Percentiles rank a stretch among this genome's conserved stretches.
phyloP scores from a whole-genome alignment of 78 protist species.

The Dictyostelium purpureum region DNA sequence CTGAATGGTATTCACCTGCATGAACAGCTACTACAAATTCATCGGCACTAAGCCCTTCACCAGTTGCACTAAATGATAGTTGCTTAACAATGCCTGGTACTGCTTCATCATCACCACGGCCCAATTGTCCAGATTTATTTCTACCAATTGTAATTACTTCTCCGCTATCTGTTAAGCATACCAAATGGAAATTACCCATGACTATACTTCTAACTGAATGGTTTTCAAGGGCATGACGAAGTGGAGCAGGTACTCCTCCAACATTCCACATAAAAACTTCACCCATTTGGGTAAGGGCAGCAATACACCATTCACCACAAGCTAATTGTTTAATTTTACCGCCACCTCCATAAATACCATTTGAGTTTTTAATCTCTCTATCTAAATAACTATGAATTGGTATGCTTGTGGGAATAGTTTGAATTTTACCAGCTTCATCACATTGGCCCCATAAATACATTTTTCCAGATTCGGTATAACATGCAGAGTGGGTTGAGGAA shows the following conservation, averaged over 20 bases:
- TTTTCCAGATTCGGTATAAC: conserved; percentile 56
- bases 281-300: conserved; percentile 46
- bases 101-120: neutral
- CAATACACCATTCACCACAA: conserved; percentile 53
- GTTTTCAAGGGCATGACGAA: conserved; percentile 10
- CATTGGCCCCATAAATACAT: conserved; percentile 59
- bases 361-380: neutral
- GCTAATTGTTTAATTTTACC: conserved; percentile 44
- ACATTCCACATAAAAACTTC: conserved; percentile 58
- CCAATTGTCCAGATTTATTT: conserved; percentile 65
- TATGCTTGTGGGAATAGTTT: conserved; percentile 17
- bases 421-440: conserved; percentile 55
- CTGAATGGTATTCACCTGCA: conserved; percentile 68
- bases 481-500: conserved; percentile 41
- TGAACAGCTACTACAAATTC: conserved; percentile 35
- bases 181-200: conserved; percentile 76
- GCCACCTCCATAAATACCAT: conserved; percentile 27
- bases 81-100: conserved; percentile 59
- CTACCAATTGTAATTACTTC: conserved; percentile 53
- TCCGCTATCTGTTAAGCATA: conserved; percentile 71
- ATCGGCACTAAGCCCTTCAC: neutral
- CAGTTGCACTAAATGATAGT: neutral
- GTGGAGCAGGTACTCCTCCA: conserved; percentile 30
- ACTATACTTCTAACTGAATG: conserved; percentile 51
- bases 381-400: conserved; percentile 19